Evolutionary conservation across 2,329 filamentous ascomycete species (phyloP).

Genomic region (Fusarium zealandicum): DNA sequence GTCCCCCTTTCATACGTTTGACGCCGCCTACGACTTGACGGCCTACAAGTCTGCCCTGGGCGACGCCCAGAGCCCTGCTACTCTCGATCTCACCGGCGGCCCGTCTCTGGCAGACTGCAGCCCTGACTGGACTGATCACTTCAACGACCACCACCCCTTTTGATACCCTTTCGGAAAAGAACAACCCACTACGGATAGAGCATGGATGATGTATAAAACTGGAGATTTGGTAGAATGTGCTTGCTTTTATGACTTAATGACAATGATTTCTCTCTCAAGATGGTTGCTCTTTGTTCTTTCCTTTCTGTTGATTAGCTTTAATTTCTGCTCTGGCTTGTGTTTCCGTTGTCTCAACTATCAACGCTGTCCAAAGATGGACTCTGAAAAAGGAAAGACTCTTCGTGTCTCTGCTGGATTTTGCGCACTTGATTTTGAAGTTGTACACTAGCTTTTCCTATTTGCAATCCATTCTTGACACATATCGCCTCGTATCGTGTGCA

Average conservation of each 20-base stretch:
- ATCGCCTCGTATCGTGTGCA: neutral
- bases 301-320: slow-evolving; percentile 12
- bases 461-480: neutral
- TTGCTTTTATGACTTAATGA: slow-evolving; percentile 45
- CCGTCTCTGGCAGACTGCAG: slow-evolving; percentile 40
- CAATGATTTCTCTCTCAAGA: slow-evolving; percentile 20
- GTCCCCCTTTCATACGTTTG: slow-evolving; percentile 51
- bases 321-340: slow-evolving; percentile 6
- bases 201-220: slow-evolving; percentile 38
- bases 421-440: slow-evolving; percentile 13
- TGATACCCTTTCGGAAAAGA: slow-evolving; percentile 41
- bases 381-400: slow-evolving; percentile 4
- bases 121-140: slow-evolving; percentile 44
- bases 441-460: slow-evolving; percentile 13
- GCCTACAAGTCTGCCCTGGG: slow-evolving; percentile 44
- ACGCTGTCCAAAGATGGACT: neutral
- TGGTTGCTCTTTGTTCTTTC: slow-evolving; percentile 13
- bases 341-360: neutral
- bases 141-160: slow-evolving; percentile 43
- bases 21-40: slow-evolving; percentile 50
- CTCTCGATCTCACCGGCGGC: slow-evolving; percentile 36
- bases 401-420: slow-evolving; percentile 6
- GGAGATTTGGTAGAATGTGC: slow-evolving; percentile 35
- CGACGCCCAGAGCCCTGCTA: slow-evolving; percentile 41
- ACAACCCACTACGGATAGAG: slow-evolving; percentile 32